Base-by-base conservation (phyloP, 208 protist genomes). In the Trypanosomatidae sp. region DNA sequence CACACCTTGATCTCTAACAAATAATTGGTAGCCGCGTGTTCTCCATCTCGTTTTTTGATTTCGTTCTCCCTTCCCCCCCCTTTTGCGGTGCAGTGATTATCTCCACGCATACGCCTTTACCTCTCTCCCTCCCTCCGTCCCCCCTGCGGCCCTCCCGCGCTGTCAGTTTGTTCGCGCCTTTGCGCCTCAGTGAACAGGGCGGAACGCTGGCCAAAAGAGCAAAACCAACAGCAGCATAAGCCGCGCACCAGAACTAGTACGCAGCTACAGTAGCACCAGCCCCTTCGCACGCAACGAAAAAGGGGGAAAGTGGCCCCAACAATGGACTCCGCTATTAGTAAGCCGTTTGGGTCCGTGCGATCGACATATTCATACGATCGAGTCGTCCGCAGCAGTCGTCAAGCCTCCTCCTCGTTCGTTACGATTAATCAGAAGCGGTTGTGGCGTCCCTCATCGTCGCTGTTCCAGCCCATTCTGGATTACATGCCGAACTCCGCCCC, bases 371-470 rank as follows among this genome's bases (percentile, higher is more conserved):
- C 76, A 17, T 80, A 80, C 41, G 76, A 80, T 43, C 76, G 62
- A 15, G 47, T 69, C 44, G 69, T 67, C 66, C 70, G 65, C 62
- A 74, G 43, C 55, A 70, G 43, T 8, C 69, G 50, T 9, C 59
- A 43, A 22, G 58, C 64, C 25, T 62, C 73, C 12, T 81, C 81
- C 4, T 89, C 85, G 0, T 89, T 89, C 41, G 79, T 89, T 25
- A 67, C 60, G 0, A 74, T 89, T 15, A 79, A 89, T 58, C 66
- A 86, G 39, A 86, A 84, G 66, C 79, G 75, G 1, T 87, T 81
- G 13, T 87, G 80, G 75, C 72, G 77, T 3, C 86, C 83, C 6
- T 73, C 82, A 28, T 76, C 73, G 43, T 69, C 58, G 30, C 55
- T 87, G 9, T 75, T 90, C 1, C 62, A 74, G 33, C 66, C 71